Conservation (phyloP, 1,139 yeast species). For the Chernovozyma sophiae-reginae region DNA sequence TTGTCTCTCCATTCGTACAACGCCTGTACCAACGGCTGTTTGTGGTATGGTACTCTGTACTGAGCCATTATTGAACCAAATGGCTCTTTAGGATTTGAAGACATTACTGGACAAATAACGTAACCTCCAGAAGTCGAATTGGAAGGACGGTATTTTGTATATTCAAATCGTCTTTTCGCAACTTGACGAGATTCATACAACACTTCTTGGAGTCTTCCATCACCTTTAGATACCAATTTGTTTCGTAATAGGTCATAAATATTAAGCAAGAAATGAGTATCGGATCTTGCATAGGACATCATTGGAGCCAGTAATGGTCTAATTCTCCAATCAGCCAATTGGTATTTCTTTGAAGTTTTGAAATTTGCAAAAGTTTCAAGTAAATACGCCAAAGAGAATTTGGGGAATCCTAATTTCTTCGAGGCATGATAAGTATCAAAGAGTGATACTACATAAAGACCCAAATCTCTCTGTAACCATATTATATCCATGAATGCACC, state of each 20-base stretch:
- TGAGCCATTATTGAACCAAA: conserved; percentile 58
- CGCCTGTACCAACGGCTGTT: conserved; percentile 53
- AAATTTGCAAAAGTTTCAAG: conserved; percentile 79
- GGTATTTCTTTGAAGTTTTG: conserved; percentile 90
- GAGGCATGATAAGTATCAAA: conserved; percentile 95
- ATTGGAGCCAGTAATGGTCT: conserved; percentile 79
- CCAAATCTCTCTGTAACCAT: conserved; percentile 96
- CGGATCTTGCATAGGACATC: conserved; percentile 88
- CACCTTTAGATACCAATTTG: conserved; percentile 39
- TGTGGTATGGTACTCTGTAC: conserved; percentile 59
- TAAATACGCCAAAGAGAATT: conserved; percentile 78
- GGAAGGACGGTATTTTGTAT: conserved; percentile 55
- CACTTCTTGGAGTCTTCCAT: conserved; percentile 40
- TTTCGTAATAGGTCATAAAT: conserved; percentile 76
- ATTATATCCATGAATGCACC: conserved; percentile 97
- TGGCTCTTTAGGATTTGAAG: conserved; percentile 48
- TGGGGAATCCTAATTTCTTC: conserved; percentile 69
- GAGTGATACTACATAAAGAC: conserved; percentile 80
- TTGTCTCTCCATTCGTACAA: conserved; percentile 82
- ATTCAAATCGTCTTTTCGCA: conserved; percentile 80
- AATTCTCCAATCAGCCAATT: conserved; percentile 94
- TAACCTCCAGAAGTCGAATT: conserved; percentile 8
- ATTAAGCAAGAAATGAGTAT: conserved; percentile 84
- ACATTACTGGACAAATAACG: conserved; percentile 48
- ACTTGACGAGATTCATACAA: conserved; percentile 74